A percentile compares a stretch with the other conserved stretches of the same genome.
These are phyloP conservation scores for Actinidia arguta DNA, from an alignment of 179 eudicot species.

Conservation along the genomic window DNA sequence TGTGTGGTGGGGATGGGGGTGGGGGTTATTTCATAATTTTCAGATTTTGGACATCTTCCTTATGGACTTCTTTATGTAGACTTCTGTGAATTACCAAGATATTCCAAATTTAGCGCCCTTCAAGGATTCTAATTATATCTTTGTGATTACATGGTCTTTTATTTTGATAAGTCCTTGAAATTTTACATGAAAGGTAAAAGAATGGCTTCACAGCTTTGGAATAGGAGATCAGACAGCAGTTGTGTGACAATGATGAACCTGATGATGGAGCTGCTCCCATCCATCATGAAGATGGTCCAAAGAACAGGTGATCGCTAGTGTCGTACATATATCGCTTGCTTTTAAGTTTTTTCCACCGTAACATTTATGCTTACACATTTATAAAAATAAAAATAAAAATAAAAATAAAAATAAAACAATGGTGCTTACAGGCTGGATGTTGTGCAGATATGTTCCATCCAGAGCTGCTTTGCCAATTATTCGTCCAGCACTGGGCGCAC, in stretches of 20 bases:
- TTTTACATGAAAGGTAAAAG: slow-evolving; percentile 36
- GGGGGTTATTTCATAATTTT: no score
- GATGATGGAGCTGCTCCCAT: slow-evolving; percentile 70
- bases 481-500: slow-evolving; percentile 80
- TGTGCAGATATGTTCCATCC: slow-evolving; percentile 88
- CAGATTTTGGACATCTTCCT: no score
- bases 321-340: slow-evolving; percentile 15
- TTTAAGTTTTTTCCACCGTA: slow-evolving; percentile 27
- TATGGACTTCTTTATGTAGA: no score
- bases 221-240: slow-evolving; percentile 76
- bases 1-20: no score
- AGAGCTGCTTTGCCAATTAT: slow-evolving; percentile 90
- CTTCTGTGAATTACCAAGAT: neutral
- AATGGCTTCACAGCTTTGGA: slow-evolving; percentile 95
- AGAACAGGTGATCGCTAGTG: slow-evolving; percentile 61
- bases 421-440: slow-evolving; percentile 44
- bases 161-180: neutral
- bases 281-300: slow-evolving; percentile 65
- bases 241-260: slow-evolving; percentile 77
- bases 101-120: neutral
- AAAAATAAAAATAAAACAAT: no score
- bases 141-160: neutral
- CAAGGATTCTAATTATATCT: neutral
- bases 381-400: no score
- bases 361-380: no score